A percentile compares a stretch with the other conserved stretches of the same genome.
Conservation (phyloP, 1,139 yeast species). For the Yamadazyma atlantica region DNA sequence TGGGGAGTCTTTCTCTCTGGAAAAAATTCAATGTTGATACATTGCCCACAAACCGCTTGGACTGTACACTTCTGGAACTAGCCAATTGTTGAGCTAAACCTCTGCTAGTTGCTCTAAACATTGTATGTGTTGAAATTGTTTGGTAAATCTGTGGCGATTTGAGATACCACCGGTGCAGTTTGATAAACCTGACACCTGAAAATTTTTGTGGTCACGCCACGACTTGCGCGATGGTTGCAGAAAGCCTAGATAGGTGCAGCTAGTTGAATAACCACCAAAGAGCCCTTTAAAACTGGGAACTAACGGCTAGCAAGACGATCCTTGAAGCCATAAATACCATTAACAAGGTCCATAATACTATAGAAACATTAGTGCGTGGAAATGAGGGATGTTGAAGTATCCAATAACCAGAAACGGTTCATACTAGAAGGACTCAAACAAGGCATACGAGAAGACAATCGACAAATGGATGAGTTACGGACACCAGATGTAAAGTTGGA, state of each 20-base stretch:
- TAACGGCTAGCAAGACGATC: too few relatives aligned
- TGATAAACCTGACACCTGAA: neutral
- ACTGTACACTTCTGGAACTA: neutral
- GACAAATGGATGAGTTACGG: constrained; percentile 64
- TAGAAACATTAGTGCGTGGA: neutral
- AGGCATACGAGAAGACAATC: constrained; percentile 67
- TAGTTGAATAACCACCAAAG: too few relatives aligned
- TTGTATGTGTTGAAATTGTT: too few relatives aligned
- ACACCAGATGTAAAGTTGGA: constrained; percentile 64
- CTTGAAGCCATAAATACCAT: too few relatives aligned
- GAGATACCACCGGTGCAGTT: neutral
- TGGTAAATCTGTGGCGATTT: too few relatives aligned
- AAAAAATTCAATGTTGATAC: constrained; percentile 50
- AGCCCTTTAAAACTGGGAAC: too few relatives aligned
- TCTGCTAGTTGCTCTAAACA: neutral
- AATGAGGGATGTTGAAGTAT: constrained; percentile 56
- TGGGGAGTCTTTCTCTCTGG: constrained; percentile 65
- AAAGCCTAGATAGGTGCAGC: neutral
- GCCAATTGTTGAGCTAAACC: neutral
- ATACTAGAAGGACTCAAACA: constrained; percentile 61
- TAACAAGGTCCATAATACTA: too few relatives aligned
- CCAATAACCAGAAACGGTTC: constrained; percentile 63
- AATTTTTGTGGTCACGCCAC: neutral
- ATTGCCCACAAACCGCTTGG: constrained; percentile 8
- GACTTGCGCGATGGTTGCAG: neutral